Conservation (phyloP, 352 stramenopile genomes). For the Globisporangium lucens region DNA sequence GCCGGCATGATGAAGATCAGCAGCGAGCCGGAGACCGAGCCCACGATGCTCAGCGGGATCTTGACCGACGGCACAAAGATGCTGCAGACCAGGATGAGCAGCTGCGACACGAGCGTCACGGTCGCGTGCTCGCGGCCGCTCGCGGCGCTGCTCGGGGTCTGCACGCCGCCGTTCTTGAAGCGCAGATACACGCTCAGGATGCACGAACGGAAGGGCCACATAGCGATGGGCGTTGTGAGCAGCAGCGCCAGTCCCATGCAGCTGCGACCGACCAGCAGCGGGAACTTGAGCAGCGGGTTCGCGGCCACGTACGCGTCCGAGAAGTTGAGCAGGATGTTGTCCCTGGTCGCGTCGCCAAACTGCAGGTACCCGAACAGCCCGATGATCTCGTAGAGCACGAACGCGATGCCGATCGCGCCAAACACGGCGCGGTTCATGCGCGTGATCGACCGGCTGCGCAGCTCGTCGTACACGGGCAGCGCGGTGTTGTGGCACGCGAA, state of each 20-base stretch:
- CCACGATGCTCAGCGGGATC: conserved; percentile 76
- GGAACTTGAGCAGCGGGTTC: conserved; percentile 38
- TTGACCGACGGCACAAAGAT: conserved; percentile 78
- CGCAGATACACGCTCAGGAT: conserved; percentile 66
- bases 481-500: conserved; percentile 81
- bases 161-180: conserved; percentile 53
- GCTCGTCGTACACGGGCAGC: conserved; percentile 73
- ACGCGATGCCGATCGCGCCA: conserved; percentile 58
- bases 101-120: conserved; percentile 49
- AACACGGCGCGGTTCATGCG: conserved; percentile 67
- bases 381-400: conserved; percentile 69
- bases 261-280: conserved; percentile 51
- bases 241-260: conserved; percentile 68
- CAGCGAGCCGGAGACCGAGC: conserved; percentile 61
- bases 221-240: conserved; percentile 64
- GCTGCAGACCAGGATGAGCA: conserved; percentile 64
- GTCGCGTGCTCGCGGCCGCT: conserved; percentile 38
- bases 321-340: conserved; percentile 82
- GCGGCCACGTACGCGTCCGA: conserved; percentile 50
- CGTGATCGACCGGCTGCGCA: conserved; percentile 43
- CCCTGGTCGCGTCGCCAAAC: conserved; percentile 54
- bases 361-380: conserved; percentile 68
- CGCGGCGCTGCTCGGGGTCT: conserved; percentile 60
- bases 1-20: conserved; percentile 82
- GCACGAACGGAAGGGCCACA: conserved; percentile 79